Evolutionary conservation across 2,329 filamentous ascomycete species (phyloP), one percentile per base, ranked within the genome.

Genomic region (Trichophyton benhamiae): DNA sequence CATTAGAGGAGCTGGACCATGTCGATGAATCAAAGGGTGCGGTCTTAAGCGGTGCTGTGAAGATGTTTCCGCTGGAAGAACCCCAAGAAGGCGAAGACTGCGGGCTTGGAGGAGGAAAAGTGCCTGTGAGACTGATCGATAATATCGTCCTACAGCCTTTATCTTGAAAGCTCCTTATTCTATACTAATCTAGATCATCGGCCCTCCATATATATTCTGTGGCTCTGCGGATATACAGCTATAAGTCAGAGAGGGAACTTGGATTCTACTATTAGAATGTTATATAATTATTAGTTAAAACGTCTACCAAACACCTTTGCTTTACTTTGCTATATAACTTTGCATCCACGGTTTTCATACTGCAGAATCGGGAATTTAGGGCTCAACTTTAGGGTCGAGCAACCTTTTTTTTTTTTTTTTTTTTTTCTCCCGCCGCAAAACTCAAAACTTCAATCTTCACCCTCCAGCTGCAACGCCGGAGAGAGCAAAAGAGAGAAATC

Each of bases 21-120:
- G 81, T 97, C 1, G 88, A 96, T 68, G 79, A 81, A 0, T 74
- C 76, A 0, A 83, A 78, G 65, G 92, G 92, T 1, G 91, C 87
- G 0, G 87, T 99, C 41, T 74, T 99, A 62, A 97, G 92, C 71
- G 91, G 89, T 2, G 94, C 94, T 0, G 79, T 99, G 62, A 94
- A 89, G 76, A 95, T 99, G 87, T 72, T 89, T 53, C 88, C 91
- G 0, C 78, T 96, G 1, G 88, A 95, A 70, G 80, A 83, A 59
- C 80, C 86, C 0, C 80, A 79, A 57, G 76, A 83, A 4, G 88
- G 82, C 0, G 91, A 97, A 72, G 85, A 91, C 66, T 73, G 79
- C 30, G 83, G 83, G 3, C 74, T 91, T 27, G 91, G 91, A 2
- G 84, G 83, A 61, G 86, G 84, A 2, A 86, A 87, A 1, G 88